Evolutionary conservation across 345 rosid genomes (phyloP), one percentile per base, ranked within the genome.

Genomic region (Stellera chamaejasme): DNA sequence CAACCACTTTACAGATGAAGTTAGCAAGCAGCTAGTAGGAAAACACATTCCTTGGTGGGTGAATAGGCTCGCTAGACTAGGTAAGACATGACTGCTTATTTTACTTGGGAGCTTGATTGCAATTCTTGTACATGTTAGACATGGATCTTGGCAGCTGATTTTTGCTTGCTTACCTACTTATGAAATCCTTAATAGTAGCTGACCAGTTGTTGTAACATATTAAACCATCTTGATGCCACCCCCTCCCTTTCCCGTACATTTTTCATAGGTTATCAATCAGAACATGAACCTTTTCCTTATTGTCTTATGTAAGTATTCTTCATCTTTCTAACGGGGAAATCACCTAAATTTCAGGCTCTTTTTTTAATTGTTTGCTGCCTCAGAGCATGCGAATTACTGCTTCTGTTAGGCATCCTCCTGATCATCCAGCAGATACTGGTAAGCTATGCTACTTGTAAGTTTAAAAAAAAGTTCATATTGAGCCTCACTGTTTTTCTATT

Each of bases 41-140:
- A 87, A 84, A 76, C 73, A 80, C 52, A 83, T 89, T 64, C 99
- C 99, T 13, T 94, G 96, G 70, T 93, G 96, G 97, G 83, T 93
- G 53, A 93, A 87, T 70, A 81, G 99, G 28, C 72, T 93, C 62
- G 99, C 99, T 58, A 76, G 84, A 52, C 55, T 84, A 60, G 97
- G 99, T 93, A 71, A 79, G 80, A 61, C 25, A 48, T 32, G 39
- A 5, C 39, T 32, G 2, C 7, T 4, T 32, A 32, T 8, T 32
- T 32, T 32, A 32, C 3, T 32, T 32, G 39, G 39, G 39, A 32
- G 39, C 39, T 32, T 32, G 39, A 5, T 32, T 32, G 5, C 39
- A 8, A 5, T 10, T 28, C 23, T 4, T 42, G 10, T 65, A 26
- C 32, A 28, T 60, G n/a, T 45, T 54, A 42, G 39, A 32, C 39